Percentiles rank a stretch among this genome's conserved stretches.
Evolutionary conservation across 176 grass and related monocot species (phyloP).

Genomic region (Guadua angustifolia): DNA sequence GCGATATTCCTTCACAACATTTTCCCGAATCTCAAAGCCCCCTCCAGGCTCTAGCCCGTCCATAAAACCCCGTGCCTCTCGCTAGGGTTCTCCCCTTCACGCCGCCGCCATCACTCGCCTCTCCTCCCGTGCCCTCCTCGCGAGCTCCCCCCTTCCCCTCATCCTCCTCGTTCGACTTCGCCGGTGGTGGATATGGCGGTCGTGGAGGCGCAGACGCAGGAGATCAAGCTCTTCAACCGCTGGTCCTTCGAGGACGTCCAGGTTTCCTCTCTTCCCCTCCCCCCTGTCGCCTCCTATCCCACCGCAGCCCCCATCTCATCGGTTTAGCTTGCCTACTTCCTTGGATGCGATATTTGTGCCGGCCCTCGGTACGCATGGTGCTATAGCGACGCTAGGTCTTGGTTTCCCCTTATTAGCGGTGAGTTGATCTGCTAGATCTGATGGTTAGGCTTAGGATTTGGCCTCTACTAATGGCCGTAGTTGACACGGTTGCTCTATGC

Average conservation of each 20-base stretch:
- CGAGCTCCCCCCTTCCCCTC: neutral
- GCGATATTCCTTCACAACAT: neutral
- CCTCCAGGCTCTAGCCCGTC: no score
- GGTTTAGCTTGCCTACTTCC: neutral
- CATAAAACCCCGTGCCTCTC: neutral
- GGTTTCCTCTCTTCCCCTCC: neutral
- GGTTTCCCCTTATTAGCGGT: neutral
- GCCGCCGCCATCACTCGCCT: neutral
- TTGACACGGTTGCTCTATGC: neutral
- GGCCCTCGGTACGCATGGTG: neutral
- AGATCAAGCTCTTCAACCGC: constrained; percentile 43
- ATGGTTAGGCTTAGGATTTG: neutral
- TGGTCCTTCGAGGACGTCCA: constrained; percentile 47
- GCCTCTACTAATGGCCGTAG: neutral
- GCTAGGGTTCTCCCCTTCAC: constrained; percentile 2
- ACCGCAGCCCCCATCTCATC: neutral
- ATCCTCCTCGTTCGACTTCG: neutral
- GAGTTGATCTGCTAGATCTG: neutral
- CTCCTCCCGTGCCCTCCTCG: neutral
- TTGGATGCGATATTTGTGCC: neutral
- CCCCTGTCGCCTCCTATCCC: neutral
- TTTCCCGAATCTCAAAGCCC: constrained; percentile 16
- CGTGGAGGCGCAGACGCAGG: constrained; percentile 26
- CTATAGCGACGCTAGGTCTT: neutral
- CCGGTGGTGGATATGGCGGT: constrained; percentile 9